A percentile compares a stretch with the other conserved stretches of the same genome.
These are phyloP conservation scores for Boletus rex-veris DNA, from an alignment of 768 basidiomycete species.

Conservation along the genomic window DNA sequence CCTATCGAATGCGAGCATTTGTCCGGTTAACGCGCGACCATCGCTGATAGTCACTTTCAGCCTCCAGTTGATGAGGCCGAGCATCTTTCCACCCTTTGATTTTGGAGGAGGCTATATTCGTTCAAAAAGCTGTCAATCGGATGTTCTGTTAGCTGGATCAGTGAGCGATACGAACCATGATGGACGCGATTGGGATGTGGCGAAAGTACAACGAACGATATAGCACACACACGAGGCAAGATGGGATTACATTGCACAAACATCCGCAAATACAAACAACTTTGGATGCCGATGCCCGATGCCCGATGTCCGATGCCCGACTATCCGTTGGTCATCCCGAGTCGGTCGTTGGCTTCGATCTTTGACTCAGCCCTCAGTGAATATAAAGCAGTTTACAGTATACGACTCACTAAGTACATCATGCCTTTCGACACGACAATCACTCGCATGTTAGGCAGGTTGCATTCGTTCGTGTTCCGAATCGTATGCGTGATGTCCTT, in stretches of 20 bases:
- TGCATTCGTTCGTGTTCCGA: background rate
- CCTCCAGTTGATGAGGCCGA: slow-evolving; percentile 95
- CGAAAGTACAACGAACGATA: slow-evolving; percentile 17
- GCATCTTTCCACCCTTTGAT: slow-evolving; percentile 98
- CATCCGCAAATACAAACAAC: slow-evolving; percentile 29
- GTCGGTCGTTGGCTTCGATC: too few relatives aligned
- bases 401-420: background rate
- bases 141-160: slow-evolving; percentile 4
- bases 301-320: too few relatives aligned
- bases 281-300: too few relatives aligned
- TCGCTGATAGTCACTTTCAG: slow-evolving; percentile 97
- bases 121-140: slow-evolving; percentile 9
- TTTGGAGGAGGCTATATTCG: slow-evolving; percentile 82
- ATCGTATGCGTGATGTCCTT: background rate
- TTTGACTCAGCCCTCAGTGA: too few relatives aligned
- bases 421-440: slow-evolving; percentile 37
- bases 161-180: slow-evolving; percentile 47
- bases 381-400: too few relatives aligned
- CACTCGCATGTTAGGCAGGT: slow-evolving; percentile 50
- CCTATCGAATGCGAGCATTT: slow-evolving; percentile 99
- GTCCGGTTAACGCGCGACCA: slow-evolving; percentile 90
- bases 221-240: slow-evolving; percentile 21
- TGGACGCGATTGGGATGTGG: slow-evolving; percentile 40
- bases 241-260: slow-evolving; percentile 27
- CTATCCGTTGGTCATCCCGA: background rate